Base-by-base conservation (phyloP, 768 basidiomycete species). In the Termitomyces heimii region DNA sequence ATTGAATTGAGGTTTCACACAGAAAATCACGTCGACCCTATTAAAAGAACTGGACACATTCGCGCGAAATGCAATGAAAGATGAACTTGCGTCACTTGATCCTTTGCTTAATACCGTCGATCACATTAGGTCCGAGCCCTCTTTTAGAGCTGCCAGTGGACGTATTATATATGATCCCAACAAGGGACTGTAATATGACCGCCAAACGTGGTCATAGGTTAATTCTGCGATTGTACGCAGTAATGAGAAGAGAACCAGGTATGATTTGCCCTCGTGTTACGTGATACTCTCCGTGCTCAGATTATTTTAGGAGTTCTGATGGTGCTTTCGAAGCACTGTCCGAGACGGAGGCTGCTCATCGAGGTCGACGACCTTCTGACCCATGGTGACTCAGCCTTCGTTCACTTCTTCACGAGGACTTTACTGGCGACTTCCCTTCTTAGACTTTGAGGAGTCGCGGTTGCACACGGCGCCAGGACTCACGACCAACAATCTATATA, bases 41-140 rank as follows among this genome's bases (percentile, higher is more conserved):
- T 71, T 93, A 56, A 94, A 93, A 69, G 93, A 95, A 62, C 81
- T 96, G 24, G 93, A 95, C 70, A 77, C 80, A 40, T 83, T 91
- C 47, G 92, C 92, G 48, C 79, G 92, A 57, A 85, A 84, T 49
- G 82, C 83, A 14, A 94, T 94, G 68, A 86, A 81, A 69, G 88
- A 91, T 56, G 92, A 94, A 70, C 74, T 94, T 37, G 84, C 87
- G 18, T 88, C 89, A 26, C 77, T 94, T 45, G 89, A 92, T 70
- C 91, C 91, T 28, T 67, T 92, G 34, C 74, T 93, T 62, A 76
- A 83, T 46, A 71, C 64, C 29, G 48, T 56, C 6, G 58, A 57
- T 12, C 56, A 51, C 16, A 22, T 45, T 6, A 53, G 31, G 39
- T 56, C 40, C 18, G 60, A 51, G 5, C 10, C 39, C 29, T 56